Percentiles rank a stretch among this genome's conserved stretches.
These are phyloP conservation scores for Metschnikowia chrysomelidarum DNA, from an alignment of 805 yeast genomes.

Conservation along the genomic window DNA sequence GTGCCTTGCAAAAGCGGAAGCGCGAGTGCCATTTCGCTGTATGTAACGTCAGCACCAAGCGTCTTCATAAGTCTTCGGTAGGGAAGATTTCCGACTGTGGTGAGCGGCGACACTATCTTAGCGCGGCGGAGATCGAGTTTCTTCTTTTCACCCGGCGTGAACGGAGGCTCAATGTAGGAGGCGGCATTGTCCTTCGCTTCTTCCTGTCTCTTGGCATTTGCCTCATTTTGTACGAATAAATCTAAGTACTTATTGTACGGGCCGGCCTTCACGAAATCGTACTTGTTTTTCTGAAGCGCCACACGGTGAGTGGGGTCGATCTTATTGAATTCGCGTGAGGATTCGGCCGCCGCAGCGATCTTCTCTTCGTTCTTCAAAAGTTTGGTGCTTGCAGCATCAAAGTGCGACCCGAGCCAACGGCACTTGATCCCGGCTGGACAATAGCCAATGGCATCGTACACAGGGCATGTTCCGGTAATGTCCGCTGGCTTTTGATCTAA, in stretches of 20 bases:
- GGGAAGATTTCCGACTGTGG: conserved; percentile 97
- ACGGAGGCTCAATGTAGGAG: conserved; percentile 72
- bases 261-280: conserved; percentile 56
- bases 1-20: conserved; percentile 86
- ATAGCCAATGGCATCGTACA: conserved; percentile 72
- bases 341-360: conserved; percentile 29
- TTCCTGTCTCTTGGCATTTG: conserved; percentile 30
- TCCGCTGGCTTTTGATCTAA: conserved; percentile 67
- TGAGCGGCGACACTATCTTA: conserved; percentile 90
- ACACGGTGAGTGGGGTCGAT: conserved; percentile 47
- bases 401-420: conserved; percentile 82
- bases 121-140: conserved; percentile 63
- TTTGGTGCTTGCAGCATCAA: conserved; percentile 42
- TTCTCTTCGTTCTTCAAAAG: conserved; percentile 45
- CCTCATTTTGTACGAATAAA: conserved; percentile 47
- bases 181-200: conserved; percentile 34
- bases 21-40: conserved; percentile 91
- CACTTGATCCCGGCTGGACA: conserved; percentile 94
- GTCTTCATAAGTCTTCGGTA: conserved; percentile 89
- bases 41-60: conserved; percentile 89
- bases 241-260: conserved; percentile 60
- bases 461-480: conserved; percentile 80
- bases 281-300: conserved; percentile 58
- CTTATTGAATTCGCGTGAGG: conserved; percentile 62
- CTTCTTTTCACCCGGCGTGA: conserved; percentile 80